A percentile compares a stretch with the other conserved stretches of the same genome.
These are phyloP conservation scores for Neurospora sp. DNA, from an alignment of 495 filamentous ascomycete species.

Conservation along the genomic window DNA sequence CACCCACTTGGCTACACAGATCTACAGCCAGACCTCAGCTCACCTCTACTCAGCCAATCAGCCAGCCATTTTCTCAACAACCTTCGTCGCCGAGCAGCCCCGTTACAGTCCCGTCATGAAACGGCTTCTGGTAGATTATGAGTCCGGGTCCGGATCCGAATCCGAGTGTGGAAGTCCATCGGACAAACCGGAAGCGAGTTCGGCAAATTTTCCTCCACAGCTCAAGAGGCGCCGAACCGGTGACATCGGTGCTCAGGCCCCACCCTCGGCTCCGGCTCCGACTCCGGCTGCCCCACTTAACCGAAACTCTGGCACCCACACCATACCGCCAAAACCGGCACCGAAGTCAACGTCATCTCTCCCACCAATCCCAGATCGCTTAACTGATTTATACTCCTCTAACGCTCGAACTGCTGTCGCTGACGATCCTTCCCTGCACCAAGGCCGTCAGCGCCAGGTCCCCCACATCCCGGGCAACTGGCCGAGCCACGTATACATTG, in stretches of 20 bases:
- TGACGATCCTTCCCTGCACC: constrained; percentile 79
- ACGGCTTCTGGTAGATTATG: background rate
- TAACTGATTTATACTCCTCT: constrained; percentile 86
- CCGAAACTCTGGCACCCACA: background rate
- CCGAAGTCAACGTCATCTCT: constrained; percentile 32
- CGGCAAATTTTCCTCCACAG: background rate
- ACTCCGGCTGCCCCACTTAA: background rate
- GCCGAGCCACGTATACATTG: constrained; percentile 86
- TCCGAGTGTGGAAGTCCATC: background rate
- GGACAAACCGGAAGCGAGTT: background rate
- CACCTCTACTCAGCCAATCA: background rate
- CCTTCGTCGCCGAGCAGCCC: background rate
- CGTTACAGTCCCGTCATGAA: background rate
- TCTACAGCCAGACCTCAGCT: background rate
- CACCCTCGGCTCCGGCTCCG: background rate
- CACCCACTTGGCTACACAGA: background rate
- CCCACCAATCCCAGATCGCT: constrained; percentile 72
- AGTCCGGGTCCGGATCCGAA: background rate
- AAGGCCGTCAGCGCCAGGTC: constrained; percentile 66
- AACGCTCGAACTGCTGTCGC: constrained; percentile 58
- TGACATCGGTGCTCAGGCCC: background rate
- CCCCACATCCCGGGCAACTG: constrained; percentile 87
- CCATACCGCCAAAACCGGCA: background rate
- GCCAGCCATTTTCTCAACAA: background rate
- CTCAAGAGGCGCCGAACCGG: background rate